Evolutionary conservation across 768 basidiomycete species (phyloP).

Genomic region (Russula sp.): DNA sequence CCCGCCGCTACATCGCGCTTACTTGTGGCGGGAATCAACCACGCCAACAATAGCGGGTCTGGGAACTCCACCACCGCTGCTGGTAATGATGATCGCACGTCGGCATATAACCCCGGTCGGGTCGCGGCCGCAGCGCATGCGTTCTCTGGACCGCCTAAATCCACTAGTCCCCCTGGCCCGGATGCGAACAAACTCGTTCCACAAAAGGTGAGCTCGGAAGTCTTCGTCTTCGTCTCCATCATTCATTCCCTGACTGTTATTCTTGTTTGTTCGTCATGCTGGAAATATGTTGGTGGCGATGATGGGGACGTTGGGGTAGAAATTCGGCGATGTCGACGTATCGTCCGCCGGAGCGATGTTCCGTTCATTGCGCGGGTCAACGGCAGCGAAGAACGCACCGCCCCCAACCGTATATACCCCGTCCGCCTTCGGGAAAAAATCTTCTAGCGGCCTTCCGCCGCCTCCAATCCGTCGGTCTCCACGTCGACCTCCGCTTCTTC

Average conservation of each 20-base stretch:
- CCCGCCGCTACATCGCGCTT: slow-evolving; percentile 18
- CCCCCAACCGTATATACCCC: slow-evolving; percentile 41
- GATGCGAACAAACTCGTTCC: neutral
- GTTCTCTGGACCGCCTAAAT: slow-evolving; percentile 1
- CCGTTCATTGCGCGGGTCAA: slow-evolving; percentile 47
- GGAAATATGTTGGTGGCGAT: no score
- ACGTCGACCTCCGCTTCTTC: neutral
- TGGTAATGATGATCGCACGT: neutral
- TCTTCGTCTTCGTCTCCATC: neutral
- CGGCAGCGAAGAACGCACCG: slow-evolving; percentile 41
- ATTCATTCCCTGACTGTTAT: neutral
- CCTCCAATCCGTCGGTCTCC: slow-evolving; percentile 45
- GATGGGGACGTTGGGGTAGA: slow-evolving; percentile 38
- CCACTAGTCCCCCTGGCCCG: neutral
- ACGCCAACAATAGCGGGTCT: neutral
- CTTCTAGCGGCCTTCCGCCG: slow-evolving; percentile 42
- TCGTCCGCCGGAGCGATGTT: slow-evolving; percentile 48
- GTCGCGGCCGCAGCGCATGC: slow-evolving; percentile 24
- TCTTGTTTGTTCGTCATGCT: no score
- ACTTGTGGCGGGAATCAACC: slow-evolving; percentile 15
- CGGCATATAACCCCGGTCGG: neutral
- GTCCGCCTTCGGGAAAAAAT: slow-evolving; percentile 44
- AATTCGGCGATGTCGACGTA: slow-evolving; percentile 59
- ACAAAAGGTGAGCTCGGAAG: slow-evolving; percentile 23
- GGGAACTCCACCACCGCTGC: neutral